These are phyloP conservation scores for Brassica rapa DNA, from an alignment of 345 rosid genomes.

Conservation along the genomic window DNA sequence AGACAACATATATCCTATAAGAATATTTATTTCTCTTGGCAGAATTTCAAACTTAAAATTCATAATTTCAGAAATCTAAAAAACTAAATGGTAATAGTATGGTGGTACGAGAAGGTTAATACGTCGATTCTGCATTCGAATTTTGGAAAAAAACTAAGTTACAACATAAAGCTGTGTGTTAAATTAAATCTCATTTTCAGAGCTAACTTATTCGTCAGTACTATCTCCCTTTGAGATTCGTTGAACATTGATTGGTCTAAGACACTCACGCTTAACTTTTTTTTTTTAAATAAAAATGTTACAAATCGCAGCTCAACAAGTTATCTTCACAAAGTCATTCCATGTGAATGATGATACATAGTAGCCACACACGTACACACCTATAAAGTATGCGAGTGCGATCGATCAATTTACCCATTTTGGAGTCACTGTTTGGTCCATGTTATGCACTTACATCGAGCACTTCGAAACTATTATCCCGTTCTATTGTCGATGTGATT, in stretches of 20 bases:
- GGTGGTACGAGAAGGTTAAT: neutral
- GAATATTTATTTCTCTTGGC: neutral
- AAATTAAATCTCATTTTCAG: neutral
- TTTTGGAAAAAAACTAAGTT: too few relatives aligned
- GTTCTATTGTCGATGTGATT: neutral
- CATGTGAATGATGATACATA: too few relatives aligned
- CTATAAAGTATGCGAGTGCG: neutral
- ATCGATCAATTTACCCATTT: neutral
- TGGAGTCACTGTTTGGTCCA: neutral
- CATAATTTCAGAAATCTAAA: neutral
- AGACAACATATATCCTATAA: neutral
- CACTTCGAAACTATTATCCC: neutral
- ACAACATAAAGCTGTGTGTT: too few relatives aligned
- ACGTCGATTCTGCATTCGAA: neutral
- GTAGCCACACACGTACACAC: neutral
- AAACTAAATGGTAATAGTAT: neutral
- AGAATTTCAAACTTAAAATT: neutral
- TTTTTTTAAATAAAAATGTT: too few relatives aligned
- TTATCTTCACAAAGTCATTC: too few relatives aligned
- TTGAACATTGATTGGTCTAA: neutral
- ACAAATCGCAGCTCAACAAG: too few relatives aligned
- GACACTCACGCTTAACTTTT: neutral
- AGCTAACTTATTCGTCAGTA: neutral
- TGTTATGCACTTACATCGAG: neutral
- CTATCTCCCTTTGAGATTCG: neutral